A percentile compares a stretch with the other conserved stretches of the same genome.
phyloP scores from a whole-genome alignment of 441 rosid species.

The Populus hybrid region DNA sequence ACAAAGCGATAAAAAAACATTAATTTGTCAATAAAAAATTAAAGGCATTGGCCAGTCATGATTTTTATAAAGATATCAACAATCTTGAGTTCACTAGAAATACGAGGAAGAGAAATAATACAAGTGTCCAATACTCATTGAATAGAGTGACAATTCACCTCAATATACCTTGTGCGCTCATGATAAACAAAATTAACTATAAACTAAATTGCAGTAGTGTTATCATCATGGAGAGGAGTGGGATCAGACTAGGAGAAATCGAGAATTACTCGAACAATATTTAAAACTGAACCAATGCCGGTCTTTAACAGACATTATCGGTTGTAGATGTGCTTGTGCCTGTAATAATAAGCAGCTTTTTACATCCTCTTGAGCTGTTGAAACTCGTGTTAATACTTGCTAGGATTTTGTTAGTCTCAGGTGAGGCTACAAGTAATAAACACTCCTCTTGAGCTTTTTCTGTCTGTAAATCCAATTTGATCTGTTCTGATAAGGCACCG shows the following conservation, averaged over 20 bases:
- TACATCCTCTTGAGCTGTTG: neutral
- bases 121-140: neutral
- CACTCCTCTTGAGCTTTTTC: neutral
- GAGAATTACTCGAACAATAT: no score
- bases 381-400: neutral
- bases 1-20: neutral
- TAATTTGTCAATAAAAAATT: neutral
- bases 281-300: no score
- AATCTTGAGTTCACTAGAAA: neutral
- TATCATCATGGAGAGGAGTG: neutral
- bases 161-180: neutral
- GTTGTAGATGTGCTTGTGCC: no score
- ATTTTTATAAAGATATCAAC: neutral
- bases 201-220: neutral
- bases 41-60: neutral
- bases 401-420: neutral
- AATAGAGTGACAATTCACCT: constrained; percentile 1
- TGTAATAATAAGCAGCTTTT: neutral
- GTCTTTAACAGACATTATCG: no score
- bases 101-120: neutral
- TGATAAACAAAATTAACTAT: neutral
- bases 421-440: neutral
- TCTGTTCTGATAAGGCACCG: neutral
- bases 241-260: no score
- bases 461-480: neutral